Conservation (phyloP, 345 rosid species). For the Ceriops decandra region DNA sequence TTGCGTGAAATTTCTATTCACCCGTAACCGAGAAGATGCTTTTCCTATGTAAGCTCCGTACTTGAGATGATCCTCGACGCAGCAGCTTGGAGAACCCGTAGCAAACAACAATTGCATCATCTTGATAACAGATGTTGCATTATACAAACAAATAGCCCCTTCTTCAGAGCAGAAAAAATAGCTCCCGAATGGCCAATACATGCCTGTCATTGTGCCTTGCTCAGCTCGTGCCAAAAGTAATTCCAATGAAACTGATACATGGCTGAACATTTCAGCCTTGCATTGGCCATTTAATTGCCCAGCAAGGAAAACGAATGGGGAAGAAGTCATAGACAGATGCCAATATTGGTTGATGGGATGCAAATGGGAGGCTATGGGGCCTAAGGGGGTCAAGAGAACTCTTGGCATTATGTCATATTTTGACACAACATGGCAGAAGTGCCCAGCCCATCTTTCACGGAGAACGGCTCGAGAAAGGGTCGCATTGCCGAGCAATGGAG, state of each 20-base stretch:
- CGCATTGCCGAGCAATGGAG: slow-evolving; percentile 69
- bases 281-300: slow-evolving; percentile 17
- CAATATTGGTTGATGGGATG: slow-evolving; percentile 27
- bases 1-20: slow-evolving; percentile 32
- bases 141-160: slow-evolving; percentile 79
- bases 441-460: slow-evolving; percentile 56
- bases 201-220: slow-evolving; percentile 8
- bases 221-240: not conserved
- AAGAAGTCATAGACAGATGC: slow-evolving; percentile 30
- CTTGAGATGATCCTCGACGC: slow-evolving; percentile 56
- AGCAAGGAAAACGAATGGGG: slow-evolving; percentile 8
- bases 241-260: slow-evolving; percentile 20
- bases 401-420: slow-evolving; percentile 55
- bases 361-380: slow-evolving; percentile 22
- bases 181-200: slow-evolving; percentile 70
- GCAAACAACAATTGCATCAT: slow-evolving; percentile 52
- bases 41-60: slow-evolving; percentile 47
- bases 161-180: slow-evolving; percentile 59
- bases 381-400: slow-evolving; percentile 37
- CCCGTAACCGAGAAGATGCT: slow-evolving; percentile 38
- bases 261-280: slow-evolving; percentile 19
- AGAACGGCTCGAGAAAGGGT: slow-evolving; percentile 58
- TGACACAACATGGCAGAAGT: slow-evolving; percentile 65
- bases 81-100: slow-evolving; percentile 23
- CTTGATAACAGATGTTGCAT: slow-evolving; percentile 41